A percentile compares a stretch with the other conserved stretches of the same genome.
phyloP scores from a whole-genome alignment of 352 stramenopile genomes.

The Phytophthora sojae region DNA sequence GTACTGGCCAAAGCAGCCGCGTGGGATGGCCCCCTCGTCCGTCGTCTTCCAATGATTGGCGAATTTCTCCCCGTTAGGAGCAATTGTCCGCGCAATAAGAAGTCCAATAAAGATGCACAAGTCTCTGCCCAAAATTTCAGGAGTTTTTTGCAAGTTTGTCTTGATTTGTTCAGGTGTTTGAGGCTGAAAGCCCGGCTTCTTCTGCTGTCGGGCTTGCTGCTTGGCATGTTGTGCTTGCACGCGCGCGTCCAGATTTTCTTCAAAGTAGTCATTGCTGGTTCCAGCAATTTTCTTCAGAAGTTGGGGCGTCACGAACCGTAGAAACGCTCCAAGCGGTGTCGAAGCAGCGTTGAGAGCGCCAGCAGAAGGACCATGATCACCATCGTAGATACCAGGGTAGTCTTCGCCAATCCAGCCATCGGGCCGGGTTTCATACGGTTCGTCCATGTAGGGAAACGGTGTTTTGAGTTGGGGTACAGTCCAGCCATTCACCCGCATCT shows the following conservation, averaged over 20 bases:
- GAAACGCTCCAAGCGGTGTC: not conserved
- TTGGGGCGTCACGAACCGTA: not conserved
- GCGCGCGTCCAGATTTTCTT: conserved; percentile 6
- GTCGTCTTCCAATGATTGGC: conserved; percentile 14
- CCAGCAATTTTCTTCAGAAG: conserved; percentile 4
- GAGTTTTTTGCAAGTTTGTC: not conserved
- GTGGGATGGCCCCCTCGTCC: conserved; percentile 8
- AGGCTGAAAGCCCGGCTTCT: not conserved
- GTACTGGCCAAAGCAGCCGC: conserved; percentile 1
- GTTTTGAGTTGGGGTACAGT: not conserved
- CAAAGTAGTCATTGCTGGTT: conserved; percentile 10
- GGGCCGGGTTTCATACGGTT: conserved; percentile 5
- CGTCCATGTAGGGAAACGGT: conserved; percentile 16
- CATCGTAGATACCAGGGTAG: conserved; percentile 8
- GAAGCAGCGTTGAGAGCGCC: not conserved
- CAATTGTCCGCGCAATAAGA: conserved; percentile 3
- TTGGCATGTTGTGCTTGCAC: conserved; percentile 8
- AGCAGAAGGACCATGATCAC: conserved; percentile 2
- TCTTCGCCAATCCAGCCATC: not conserved
- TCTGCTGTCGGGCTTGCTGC: not conserved
- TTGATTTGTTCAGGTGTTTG: conserved; percentile 3
- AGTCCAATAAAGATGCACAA: conserved; percentile 10
- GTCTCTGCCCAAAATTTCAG: conserved; percentile 5
- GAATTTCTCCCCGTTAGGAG: conserved; percentile 4
- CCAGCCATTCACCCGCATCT: conserved; percentile 5